Base-by-base conservation (phyloP, 441 rosid genomes). In the Heliophila coronopifolia region DNA sequence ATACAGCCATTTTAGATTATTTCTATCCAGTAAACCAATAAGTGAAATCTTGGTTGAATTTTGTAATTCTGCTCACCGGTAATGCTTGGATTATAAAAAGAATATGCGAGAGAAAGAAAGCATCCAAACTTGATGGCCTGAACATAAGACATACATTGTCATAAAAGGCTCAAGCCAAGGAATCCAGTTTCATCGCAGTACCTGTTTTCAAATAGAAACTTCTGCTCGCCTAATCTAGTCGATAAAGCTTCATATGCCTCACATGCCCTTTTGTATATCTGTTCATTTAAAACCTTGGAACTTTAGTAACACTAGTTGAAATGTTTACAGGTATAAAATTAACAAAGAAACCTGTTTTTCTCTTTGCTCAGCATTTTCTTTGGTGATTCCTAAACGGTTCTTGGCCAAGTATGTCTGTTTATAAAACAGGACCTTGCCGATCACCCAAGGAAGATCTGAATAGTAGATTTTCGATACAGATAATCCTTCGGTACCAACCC, bases 101-200 rank as follows among this genome's bases (percentile, higher is more conserved):
- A 1, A 77, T 77, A 66, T 92, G 94, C 25, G 71, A 82, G 24
- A 81, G 76, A 53, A 88, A 68, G 56, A 58, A 11, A n/a, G 95
- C 90, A 73, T 88, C 99, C 78, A 92, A 68, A 71, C 92, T 80
- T 34, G 97, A 78, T 36, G 95, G 94, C 71, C 99, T 88, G 14
- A 22, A 37, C 12, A 50, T n/a, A 22, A 28, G 20, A 37, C 4
- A 28, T 61, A 54, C 27, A 54, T 33, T 19, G 32, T 22, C 44
- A 68, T 2, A 10, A 1, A 59, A 31, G 12, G 28, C 13, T 3
- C 1, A 33, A 18, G 36, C 11, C 15, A 50, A 49, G 41, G 32
- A 17, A 26, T 26, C 15, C 3, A n/a, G 15, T 46, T 28, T 18
- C 4, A 2, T 3, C 5, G 40, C 59, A 54, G 47, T 68, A 92